Conservation (phyloP, 108 stramenopile genomes). For the Conticribra guillardii region DNA sequence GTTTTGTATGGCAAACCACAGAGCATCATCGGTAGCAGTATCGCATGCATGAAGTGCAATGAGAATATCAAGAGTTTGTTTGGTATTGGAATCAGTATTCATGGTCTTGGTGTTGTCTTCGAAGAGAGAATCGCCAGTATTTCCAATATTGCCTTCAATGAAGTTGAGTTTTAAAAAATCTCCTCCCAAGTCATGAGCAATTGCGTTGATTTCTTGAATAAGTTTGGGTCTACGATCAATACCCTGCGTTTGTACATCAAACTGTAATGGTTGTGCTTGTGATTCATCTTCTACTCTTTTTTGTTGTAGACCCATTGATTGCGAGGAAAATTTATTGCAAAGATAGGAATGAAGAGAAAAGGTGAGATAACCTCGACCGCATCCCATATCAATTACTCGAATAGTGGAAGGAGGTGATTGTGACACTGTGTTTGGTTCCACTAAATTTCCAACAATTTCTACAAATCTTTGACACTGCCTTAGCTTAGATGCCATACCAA, state of each 20-base stretch:
- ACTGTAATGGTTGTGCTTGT: neutral
- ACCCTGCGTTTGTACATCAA: slow-evolving; percentile 54
- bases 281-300: neutral
- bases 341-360: slow-evolving; percentile 82
- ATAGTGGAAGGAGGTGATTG: neutral
- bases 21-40: slow-evolving; percentile 88
- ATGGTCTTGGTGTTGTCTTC: slow-evolving; percentile 3
- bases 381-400: slow-evolving; percentile 80
- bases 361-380: slow-evolving; percentile 80
- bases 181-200: slow-evolving; percentile 61
- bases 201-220: slow-evolving; percentile 70
- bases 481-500: slow-evolving; percentile 73
- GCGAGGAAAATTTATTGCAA: slow-evolving; percentile 32
- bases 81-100: slow-evolving; percentile 5
- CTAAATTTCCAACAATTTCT: slow-evolving; percentile 66
- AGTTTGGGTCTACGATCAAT: slow-evolving; percentile 84
- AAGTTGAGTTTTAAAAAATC: slow-evolving; percentile 66
- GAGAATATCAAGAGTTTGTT: slow-evolving; percentile 53
- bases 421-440: slow-evolving; percentile 24
- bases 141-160: slow-evolving; percentile 69
- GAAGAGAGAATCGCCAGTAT: slow-evolving; percentile 20
- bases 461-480: slow-evolving; percentile 88
- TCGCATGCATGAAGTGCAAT: slow-evolving; percentile 93
- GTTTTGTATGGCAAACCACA: slow-evolving; percentile 66
- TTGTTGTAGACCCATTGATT: neutral